phyloP scores from a whole-genome alignment of 169 alveolate genomes.

The Plasmodium falciparum region DNA sequence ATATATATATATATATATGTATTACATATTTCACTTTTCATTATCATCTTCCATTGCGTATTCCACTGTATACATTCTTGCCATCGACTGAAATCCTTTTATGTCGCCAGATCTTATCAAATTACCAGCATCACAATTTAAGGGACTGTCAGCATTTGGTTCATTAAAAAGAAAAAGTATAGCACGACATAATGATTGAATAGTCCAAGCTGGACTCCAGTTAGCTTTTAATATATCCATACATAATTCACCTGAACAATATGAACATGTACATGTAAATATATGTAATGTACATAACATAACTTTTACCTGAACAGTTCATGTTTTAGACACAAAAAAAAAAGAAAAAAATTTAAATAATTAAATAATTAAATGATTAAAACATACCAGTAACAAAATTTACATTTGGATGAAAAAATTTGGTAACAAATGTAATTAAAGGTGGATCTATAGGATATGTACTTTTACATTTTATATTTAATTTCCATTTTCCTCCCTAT shows the following conservation, averaged over 20 bases:
- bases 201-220: conserved; percentile 98
- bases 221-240: conserved; percentile 94
- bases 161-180: conserved; percentile 90
- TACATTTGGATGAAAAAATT: conserved; percentile 97
- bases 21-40: conserved; percentile 1
- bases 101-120: conserved; percentile 94
- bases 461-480: conserved; percentile 90
- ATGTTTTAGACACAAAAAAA: not conserved
- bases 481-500: conserved; percentile 91
- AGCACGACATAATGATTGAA: conserved; percentile 95
- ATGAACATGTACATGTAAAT: conserved; percentile 11
- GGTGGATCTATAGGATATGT: conserved; percentile 97
- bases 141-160: conserved; percentile 98
- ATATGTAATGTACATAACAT: not conserved
- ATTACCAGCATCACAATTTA: conserved; percentile 97
- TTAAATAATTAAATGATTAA: conserved; percentile 43
- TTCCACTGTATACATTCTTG: conserved; percentile 95
- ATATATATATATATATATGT: not conserved
- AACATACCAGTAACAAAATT: conserved; percentile 93
- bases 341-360: not conserved
- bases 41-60: conserved; percentile 83
- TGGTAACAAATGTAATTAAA: conserved; percentile 92
- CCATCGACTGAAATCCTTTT: conserved; percentile 94
- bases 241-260: conserved; percentile 92
- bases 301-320: not conserved